Evolutionary conservation across 305 asterid genomes (phyloP), one percentile per base, ranked within the genome.

Genomic region (Withania somnifera): DNA sequence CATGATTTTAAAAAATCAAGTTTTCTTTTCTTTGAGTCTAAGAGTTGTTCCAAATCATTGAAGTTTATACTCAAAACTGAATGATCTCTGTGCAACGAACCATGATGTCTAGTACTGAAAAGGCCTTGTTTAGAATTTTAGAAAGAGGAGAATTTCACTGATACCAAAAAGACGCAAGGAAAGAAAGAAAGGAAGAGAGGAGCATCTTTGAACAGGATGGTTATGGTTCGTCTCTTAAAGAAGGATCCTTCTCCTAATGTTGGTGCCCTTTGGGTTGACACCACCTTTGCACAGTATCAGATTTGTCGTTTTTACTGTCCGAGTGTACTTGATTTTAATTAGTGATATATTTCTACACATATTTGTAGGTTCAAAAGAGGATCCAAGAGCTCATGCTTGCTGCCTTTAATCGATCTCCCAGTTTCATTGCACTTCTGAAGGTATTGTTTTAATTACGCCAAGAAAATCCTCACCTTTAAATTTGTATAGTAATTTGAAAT

Each of bases 311-410:
- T 50, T 50, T 28, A 26, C 11, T 50, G 28, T 75, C 22, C 5
- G 61, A 28, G 30, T 17, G 61, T 75, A 50, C 47, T 50, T 75
- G 40, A 50, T 24, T 26, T 73, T 26, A 15, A 45, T 79, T 83
- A 50, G 38, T 79, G 79, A 78, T 80, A 79, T 76, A 66, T 75
- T 69, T 78, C 84, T 77, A 56, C 64, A 79, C 57, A 63, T 82
- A 77, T 51, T 64, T 85, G 84, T 91, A 92, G 97, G 90, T 91
- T 54, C 95, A 92, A 80, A 90, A 87, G 89, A 89, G 95, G 92
- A 93, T 95, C 86, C 73, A 92, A 77, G 97, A 95, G 86, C 94
- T 95, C 89, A 79, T 95, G 91, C 98, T 95, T 82, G 88, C 97
- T 79, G 92, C 93, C 86, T 94, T 95, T 71, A 91, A 89, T 79